Base-by-base conservation (phyloP, 768 basidiomycete species). In the Roridomyces roridus region DNA sequence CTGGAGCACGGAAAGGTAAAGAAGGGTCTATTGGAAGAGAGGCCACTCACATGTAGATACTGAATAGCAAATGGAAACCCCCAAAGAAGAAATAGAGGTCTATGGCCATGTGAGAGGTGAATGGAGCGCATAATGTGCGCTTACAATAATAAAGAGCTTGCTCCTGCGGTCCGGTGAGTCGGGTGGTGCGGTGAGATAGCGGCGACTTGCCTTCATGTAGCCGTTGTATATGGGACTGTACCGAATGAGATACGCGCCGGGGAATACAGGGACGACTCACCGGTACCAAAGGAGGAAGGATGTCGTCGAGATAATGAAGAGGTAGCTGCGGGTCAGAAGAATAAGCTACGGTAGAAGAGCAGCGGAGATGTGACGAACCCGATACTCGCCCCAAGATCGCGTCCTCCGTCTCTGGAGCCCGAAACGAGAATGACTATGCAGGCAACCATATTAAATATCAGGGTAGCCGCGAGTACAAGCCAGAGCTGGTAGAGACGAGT, bases 281-380 rank as follows among this genome's bases (percentile, higher is more conserved):
- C 94, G 86, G 72, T 96, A 99, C 96, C 96, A 98, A 59, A 95
- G 80, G 58, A 98, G 79, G 78, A 99, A 98, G 14, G 92, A 94
- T 31, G 86, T 71, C 34, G 84, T 73, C 11, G 86, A 73, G 66
- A 98, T 97, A 46, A 96, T 75, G 50, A 92, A 79, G 36, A 94
- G 50, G 68, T 96, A 94, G 51, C 92, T 94, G 69, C 39, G 47
- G 44, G 39, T 26, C 57, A 31, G 57, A 63, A 65, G 54, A 46
- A 70, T 65, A 59, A 57, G 66, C n/a, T 21, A 24, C 25, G 28
- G 31, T 35, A 46, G 45, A 50, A 48, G 31, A 60, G 34, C 45
- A 39, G 34, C 65, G 40, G 41, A 59, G 51, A 36, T 14, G 14
- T 46, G 57, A 76, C 88, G 65, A 63, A 94, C 92, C 87, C 87